Base-by-base conservation (phyloP, 805 yeast genomes). In the Saccharomycopsis microspora region DNA sequence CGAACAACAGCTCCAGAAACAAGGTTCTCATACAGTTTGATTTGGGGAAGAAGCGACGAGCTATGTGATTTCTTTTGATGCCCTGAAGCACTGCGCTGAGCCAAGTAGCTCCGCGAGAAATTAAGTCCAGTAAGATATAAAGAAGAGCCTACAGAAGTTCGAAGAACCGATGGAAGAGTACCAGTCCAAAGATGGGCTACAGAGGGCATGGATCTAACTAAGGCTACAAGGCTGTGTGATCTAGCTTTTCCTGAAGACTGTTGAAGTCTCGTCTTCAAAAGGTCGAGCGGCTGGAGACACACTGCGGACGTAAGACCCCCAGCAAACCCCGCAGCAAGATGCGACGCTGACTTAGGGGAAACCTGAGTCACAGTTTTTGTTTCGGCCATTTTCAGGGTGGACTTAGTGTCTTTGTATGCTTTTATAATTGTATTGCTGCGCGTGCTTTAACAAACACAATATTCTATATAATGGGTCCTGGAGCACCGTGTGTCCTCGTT, bases 251-350 rank as follows among this genome's bases (percentile, higher is more conserved):
- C 57, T 35, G 19, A 8, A 27, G 44, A 9, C 19, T 59, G 53
- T 49, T 93, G 99, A 41, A 93, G 64, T 57, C 98, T 72, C 5
- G 98, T 88, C 62, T 93, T 93, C 48, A 93, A 65, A 6, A 93
- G 97, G 61, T 93, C 99, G 32, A 90, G 80, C 3, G 99, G 99
- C 8, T 93, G 98, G 57, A 93, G 93, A 32, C 85, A 80, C 4
- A 90, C 63, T 55, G 94, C 83, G 28, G 93, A 82, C 3, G 85
- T 88, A 50, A 93, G 72, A 61, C 94, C 99, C 32, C 97, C 99
- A 8, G 88, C 57, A 47, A 93, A 79, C 0, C 98, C 98, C 1
- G 96, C 89, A 1, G 78, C 68, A 43, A 93, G 70, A 60, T 86
- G 90, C 5, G 95, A 52, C 27, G 37, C 19, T n/a, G 48, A 39